These are phyloP conservation scores for Mycena olivaceomarginata DNA, from an alignment of 768 basidiomycete species.

Conservation along the genomic window DNA sequence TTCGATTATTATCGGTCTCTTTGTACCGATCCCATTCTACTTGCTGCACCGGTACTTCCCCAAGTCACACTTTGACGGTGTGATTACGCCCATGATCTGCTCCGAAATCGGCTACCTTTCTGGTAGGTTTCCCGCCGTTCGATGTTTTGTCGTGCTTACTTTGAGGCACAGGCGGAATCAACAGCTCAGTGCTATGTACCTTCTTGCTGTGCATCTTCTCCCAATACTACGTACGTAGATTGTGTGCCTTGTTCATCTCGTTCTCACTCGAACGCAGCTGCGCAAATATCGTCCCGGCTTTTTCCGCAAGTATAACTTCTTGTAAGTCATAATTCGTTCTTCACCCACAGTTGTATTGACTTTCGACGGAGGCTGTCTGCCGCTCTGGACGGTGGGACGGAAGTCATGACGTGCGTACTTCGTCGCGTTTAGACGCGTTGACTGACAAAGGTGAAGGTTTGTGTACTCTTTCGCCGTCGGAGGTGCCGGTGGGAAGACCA, in stretches of 20 bases:
- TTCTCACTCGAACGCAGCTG: slow-evolving; percentile 40
- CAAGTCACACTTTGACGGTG: slow-evolving; percentile 65
- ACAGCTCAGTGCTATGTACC: slow-evolving; percentile 58
- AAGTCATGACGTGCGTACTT: slow-evolving; percentile 65
- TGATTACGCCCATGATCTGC: slow-evolving; percentile 66
- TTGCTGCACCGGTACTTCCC: slow-evolving; percentile 69
- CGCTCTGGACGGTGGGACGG: slow-evolving; percentile 72
- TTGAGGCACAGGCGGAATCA: slow-evolving; percentile 68
- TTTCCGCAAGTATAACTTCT: slow-evolving; percentile 73
- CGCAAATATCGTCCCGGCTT: slow-evolving; percentile 64
- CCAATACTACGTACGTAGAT: slow-evolving; percentile 59
- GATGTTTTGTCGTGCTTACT: background rate
- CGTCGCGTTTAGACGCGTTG: slow-evolving; percentile 48
- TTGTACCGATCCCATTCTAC: slow-evolving; percentile 75
- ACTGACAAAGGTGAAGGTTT: slow-evolving; percentile 46
- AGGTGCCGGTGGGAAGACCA: slow-evolving; percentile 39
- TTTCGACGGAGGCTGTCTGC: slow-evolving; percentile 57
- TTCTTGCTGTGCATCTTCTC: slow-evolving; percentile 60
- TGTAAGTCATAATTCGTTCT: slow-evolving; percentile 41
- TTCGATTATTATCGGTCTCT: slow-evolving; percentile 68
- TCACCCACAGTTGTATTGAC: background rate
- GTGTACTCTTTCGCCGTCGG: slow-evolving; percentile 65
- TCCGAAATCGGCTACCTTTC: slow-evolving; percentile 53
- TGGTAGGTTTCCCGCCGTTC: slow-evolving; percentile 47
- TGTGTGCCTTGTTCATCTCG: too few species aligned